Evolutionary conservation across 768 basidiomycete species (phyloP).

Genomic region (Xerocomellus amylosporus): DNA sequence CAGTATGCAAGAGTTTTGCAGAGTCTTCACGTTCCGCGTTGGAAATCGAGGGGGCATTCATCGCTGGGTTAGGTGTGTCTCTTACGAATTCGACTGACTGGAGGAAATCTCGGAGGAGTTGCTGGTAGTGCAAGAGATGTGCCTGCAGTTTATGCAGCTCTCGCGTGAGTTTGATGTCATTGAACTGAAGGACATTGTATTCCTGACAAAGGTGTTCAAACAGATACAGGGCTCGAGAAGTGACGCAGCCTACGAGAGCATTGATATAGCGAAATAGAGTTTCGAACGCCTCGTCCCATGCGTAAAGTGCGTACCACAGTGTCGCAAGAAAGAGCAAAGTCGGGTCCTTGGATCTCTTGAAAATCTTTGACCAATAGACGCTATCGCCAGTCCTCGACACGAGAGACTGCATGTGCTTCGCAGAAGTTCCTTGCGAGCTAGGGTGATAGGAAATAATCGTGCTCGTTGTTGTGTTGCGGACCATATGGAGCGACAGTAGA

Average conservation of each 20-base stretch:
- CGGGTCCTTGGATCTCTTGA: conserved; percentile 28
- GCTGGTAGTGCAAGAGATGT: conserved; percentile 51
- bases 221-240: neutral
- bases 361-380: conserved; percentile 37
- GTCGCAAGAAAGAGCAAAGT: conserved; percentile 38
- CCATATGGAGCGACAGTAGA: conserved; percentile 38
- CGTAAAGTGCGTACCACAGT: conserved; percentile 59
- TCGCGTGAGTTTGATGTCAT: conserved; percentile 46
- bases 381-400: conserved; percentile 28
- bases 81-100: conserved; percentile 49
- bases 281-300: conserved; percentile 61
- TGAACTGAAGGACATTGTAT: conserved; percentile 38
- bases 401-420: conserved; percentile 27
- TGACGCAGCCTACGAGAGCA: conserved; percentile 36
- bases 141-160: conserved; percentile 57
- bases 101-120: conserved; percentile 53
- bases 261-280: conserved; percentile 49
- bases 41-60: conserved; percentile 30
- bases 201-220: conserved; percentile 36
- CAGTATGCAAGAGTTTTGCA: conserved; percentile 29
- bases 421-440: conserved; percentile 22
- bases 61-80: conserved; percentile 48
- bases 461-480: conserved; percentile 32
- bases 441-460: conserved; percentile 38
- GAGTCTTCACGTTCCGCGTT: conserved; percentile 26